These are phyloP conservation scores for Flaveria sonorensis DNA, from an alignment of 129 eudicot genomes.

Conservation along the genomic window DNA sequence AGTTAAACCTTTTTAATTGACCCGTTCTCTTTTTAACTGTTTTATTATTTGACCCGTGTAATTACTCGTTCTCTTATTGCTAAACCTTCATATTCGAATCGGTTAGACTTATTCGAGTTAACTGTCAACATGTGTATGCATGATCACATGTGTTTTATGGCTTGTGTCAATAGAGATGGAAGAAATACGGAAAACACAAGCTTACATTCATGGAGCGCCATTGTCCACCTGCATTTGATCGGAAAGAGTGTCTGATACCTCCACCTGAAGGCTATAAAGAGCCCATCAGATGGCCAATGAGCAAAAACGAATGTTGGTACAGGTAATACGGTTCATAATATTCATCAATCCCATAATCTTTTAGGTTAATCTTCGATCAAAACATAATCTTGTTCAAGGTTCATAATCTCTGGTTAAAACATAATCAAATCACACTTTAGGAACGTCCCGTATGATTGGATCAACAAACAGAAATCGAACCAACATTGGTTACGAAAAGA, in stretches of 20 bases:
- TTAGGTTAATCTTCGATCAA: neutral
- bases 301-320: constrained; percentile 98
- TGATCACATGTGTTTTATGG: neutral
- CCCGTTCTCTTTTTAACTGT: neutral
- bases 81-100: neutral
- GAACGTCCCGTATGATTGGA: constrained; percentile 98
- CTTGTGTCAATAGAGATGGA: constrained; percentile 72
- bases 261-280: constrained; percentile 91
- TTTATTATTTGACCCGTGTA: neutral
- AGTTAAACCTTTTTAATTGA: neutral
- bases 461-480: constrained; percentile 91
- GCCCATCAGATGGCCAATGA: constrained; percentile 96
- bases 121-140: neutral
- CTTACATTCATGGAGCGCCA: constrained; percentile 97
- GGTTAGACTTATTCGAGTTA: neutral
- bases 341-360: neutral
- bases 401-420: neutral
- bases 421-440: constrained; percentile 33
- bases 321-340: constrained; percentile 49
- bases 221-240: constrained; percentile 81
- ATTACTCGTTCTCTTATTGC: neutral
- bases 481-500: constrained; percentile 91
- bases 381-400: neutral
- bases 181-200: constrained; percentile 64
- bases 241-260: constrained; percentile 87